phyloP scores from a whole-genome alignment of 768 basidiomycete species.

The Crepidotus variabilis region DNA sequence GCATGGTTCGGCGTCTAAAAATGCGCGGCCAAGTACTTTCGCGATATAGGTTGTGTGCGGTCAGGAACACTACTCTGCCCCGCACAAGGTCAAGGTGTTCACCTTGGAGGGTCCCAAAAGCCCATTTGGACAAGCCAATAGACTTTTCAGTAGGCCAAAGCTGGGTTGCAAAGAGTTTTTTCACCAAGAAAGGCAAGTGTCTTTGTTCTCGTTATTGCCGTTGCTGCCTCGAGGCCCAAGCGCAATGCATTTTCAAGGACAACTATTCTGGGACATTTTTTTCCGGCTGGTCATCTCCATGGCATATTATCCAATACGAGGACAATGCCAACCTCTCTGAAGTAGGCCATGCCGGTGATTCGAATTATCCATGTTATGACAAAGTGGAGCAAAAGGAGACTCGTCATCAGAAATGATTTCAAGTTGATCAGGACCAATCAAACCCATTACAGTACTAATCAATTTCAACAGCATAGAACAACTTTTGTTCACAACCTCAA shows the following conservation, averaged over 20 bases:
- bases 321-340: no score
- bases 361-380: no score
- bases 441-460: no score
- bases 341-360: no score
- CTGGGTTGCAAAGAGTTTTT: background rate
- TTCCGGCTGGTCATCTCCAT: no score
- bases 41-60: background rate
- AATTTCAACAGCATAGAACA: slow-evolving; percentile 2
- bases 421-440: no score
- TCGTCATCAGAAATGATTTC: no score
- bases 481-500: background rate
- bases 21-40: background rate
- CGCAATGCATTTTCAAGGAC: background rate
- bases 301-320: no score
- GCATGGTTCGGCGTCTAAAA: background rate
- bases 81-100: background rate
- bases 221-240: background rate
- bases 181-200: background rate
- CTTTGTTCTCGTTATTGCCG: background rate
- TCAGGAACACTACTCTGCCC: background rate
- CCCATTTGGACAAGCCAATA: no score
- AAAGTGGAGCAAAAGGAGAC: no score
- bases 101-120: background rate
- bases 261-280: background rate
- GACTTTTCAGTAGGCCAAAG: background rate